Base-by-base conservation (phyloP, 352 stramenopile genomes). In the Phytopythium kandeliae region DNA sequence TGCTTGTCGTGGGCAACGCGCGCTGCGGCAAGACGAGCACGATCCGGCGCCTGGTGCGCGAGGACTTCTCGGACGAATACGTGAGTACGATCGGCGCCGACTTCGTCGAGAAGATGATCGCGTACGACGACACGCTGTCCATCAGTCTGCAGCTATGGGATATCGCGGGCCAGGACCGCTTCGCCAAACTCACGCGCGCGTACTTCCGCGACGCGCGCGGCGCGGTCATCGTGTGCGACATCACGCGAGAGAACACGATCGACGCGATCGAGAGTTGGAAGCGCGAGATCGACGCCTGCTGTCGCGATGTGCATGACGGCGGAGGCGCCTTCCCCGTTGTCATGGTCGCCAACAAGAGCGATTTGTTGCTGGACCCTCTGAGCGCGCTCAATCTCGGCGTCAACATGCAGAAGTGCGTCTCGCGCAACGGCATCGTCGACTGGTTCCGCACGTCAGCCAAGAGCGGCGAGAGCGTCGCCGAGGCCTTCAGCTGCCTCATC, bases 21-120 rank as follows among this genome's bases (percentile, higher is more conserved):
- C 87, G 86, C 16, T 94, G 84, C 22, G 84, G 85, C n/a, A 96
- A 96, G 64, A 92, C 85, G 8, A 91, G 83, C 47, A 86, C 80
- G 21, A 95, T 94, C 54, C 72, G 78, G 19, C 74, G 80, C 4
- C 91, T 87, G 36, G 85, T 89, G 16, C 60, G 72, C 25, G 62
- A 75, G 26, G 58, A 85, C 11, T 96, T 95, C 40, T 76, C 56
- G n/a, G 77, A 87, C n/a, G 67, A 76, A 50, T 96, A 96, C 53
- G 71, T 80, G 50, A 92, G 79, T 47, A 96, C 85, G 13, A 89
- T 96, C 38, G 85, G 85, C 43, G 85, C 82, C 19, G 85, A 96
- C 53, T 96, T 93, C 62, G 56, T 86, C 25, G 86, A 93, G 63
- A 93, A 92, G 62, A 57, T 72, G 28, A 70, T 96, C n/a, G 51